Conservation (phyloP, 306 rosid species). For the Medicago arabica region DNA sequence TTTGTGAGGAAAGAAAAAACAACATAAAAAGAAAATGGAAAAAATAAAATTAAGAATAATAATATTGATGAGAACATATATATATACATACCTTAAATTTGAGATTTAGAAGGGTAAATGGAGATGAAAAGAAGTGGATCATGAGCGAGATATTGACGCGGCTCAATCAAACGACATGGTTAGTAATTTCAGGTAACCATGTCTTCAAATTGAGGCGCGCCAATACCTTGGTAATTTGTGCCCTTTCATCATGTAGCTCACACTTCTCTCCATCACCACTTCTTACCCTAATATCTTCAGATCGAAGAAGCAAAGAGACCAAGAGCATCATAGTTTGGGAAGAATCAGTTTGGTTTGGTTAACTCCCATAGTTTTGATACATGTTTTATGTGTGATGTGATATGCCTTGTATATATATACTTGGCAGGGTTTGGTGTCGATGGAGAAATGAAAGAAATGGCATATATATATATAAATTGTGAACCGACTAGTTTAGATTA, state of each 20-base stretch:
- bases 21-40: background rate
- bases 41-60: background rate
- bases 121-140: conserved; percentile 47
- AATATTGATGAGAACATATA: background rate
- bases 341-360: too few relatives aligned
- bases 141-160: conserved; percentile 84
- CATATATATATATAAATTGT: too few relatives aligned
- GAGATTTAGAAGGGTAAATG: background rate
- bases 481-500: background rate
- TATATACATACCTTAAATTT: conserved; percentile 36
- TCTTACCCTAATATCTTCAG: background rate
- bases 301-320: background rate
- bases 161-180: conserved; percentile 79
- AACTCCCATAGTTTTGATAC: background rate
- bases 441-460: background rate
- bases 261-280: conserved; percentile 49
- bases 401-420: too few relatives aligned
- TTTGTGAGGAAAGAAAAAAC: background rate
- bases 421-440: background rate
- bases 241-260: conserved; percentile 22
- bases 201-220: conserved; percentile 77
- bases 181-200: conserved; percentile 48
- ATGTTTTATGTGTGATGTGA: too few relatives aligned
- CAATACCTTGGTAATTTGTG: conserved; percentile 62
- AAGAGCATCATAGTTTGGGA: background rate